Evolutionary conservation across 139 green algal species (phyloP).

Genomic region (Choricystis sp.): DNA sequence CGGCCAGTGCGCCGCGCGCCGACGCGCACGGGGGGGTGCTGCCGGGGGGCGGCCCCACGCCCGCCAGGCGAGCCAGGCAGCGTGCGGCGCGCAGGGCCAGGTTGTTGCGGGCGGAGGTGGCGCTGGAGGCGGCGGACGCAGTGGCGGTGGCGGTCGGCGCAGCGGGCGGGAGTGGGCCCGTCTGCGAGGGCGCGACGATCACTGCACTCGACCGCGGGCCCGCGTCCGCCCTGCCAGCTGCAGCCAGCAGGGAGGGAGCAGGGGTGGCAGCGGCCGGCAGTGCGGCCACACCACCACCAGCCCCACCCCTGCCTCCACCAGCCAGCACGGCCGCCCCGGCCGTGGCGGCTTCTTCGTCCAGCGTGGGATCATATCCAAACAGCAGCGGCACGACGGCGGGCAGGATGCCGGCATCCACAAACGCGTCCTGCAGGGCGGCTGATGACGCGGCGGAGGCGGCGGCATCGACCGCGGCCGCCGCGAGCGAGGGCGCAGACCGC

Average conservation of each 20-base stretch:
- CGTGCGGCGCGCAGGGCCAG: conserved; percentile 62
- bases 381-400: conserved; percentile 55
- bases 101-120: conserved; percentile 32
- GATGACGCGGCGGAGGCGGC: conserved; percentile 40
- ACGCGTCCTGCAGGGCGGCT: conserved; percentile 24
- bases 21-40: conserved; percentile 5
- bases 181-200: not conserved
- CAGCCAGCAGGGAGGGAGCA: not conserved
- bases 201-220: too few species aligned
- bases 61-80: conserved; percentile 36
- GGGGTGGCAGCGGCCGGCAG: conserved; percentile 4
- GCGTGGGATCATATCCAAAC: conserved; percentile 60
- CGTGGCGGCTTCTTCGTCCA: conserved; percentile 11
- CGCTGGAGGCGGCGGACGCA: not conserved
- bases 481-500: conserved; percentile 26
- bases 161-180: not conserved
- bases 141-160: too few species aligned
- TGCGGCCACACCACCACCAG: too few species aligned
- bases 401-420: conserved; percentile 42
- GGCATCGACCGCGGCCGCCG: conserved; percentile 47
- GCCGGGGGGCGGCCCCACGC: conserved; percentile 21
- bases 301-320: not conserved
- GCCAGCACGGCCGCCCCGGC: not conserved
- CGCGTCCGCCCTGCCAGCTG: not conserved
- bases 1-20: conserved; percentile 28